Evolutionary conservation across 768 basidiomycete genomes (phyloP).

Genomic region (Panellus pusillus): DNA sequence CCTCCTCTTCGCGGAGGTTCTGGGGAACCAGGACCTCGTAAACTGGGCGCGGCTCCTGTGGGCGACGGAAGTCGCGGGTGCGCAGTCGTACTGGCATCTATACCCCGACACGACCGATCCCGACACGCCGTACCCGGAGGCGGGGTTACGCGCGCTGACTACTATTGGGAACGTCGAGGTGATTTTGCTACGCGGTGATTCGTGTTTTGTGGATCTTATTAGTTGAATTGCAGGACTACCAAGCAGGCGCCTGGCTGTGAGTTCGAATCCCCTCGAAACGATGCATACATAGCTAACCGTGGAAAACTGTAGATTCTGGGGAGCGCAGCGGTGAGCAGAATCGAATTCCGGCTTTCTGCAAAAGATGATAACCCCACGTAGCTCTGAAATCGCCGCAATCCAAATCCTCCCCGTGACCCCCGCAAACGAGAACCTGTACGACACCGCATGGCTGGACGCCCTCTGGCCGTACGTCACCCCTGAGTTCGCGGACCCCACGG

Average conservation of each 20-base stretch:
- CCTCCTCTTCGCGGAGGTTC: slow-evolving; percentile 33
- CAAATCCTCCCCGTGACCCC: slow-evolving; percentile 38
- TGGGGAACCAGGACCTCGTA: slow-evolving; percentile 30
- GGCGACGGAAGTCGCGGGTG: slow-evolving; percentile 35
- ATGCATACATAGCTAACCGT: neutral
- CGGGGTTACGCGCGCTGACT: slow-evolving; percentile 28
- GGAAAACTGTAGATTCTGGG: slow-evolving; percentile 31
- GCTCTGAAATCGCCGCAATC: slow-evolving; percentile 33
- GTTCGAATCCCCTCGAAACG: slow-evolving; percentile 4
- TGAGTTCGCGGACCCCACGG: slow-evolving; percentile 28
- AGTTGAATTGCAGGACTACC: slow-evolving; percentile 25
- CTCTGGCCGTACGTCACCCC: slow-evolving; percentile 28
- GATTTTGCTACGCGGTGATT: too few species aligned
- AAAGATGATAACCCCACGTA: too few species aligned
- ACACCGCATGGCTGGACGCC: slow-evolving; percentile 30
- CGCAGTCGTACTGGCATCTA: slow-evolving; percentile 37
- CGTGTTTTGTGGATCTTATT: too few species aligned
- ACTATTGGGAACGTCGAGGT: slow-evolving; percentile 35
- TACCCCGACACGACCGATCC: slow-evolving; percentile 32
- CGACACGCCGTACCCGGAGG: slow-evolving; percentile 37
- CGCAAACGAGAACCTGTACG: slow-evolving; percentile 35
- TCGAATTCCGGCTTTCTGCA: too few species aligned
- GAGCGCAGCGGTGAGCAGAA: slow-evolving; percentile 23
- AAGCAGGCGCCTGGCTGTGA: slow-evolving; percentile 37
- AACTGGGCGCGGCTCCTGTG: slow-evolving; percentile 34